These are phyloP conservation scores for Capsella rubella DNA, from an alignment of 441 rosid species.

Conservation along the genomic window DNA sequence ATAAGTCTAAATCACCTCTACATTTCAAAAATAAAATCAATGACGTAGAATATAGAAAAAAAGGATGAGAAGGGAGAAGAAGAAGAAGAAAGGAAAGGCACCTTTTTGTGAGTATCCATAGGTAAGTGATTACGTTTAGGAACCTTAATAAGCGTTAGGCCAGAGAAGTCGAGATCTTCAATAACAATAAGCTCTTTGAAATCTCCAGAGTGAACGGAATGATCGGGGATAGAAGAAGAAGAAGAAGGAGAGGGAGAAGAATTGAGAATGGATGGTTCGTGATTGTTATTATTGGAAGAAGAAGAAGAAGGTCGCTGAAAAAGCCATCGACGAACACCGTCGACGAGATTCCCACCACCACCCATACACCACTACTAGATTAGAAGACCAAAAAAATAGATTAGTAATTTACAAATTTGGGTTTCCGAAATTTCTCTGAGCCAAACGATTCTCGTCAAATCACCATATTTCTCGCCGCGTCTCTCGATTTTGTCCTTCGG, in stretches of 20 bases:
- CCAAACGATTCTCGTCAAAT: conserved; percentile 48
- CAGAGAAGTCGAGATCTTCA: conserved; percentile 62
- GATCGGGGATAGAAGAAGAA: conserved; percentile 24
- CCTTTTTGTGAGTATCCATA: conserved; percentile 92
- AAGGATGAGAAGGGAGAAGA: neutral
- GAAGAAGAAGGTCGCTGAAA: conserved; percentile 70
- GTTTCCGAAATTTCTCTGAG: conserved; percentile 41
- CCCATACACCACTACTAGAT: conserved; percentile 57
- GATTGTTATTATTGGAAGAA: conserved; percentile 32
- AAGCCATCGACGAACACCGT: conserved; percentile 94
- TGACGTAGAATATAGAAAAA: neutral
- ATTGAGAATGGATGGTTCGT: conserved; percentile 23
- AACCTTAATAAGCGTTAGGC: conserved; percentile 59
- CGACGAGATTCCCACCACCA: conserved; percentile 75
- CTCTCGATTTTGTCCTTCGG: conserved; percentile 44
- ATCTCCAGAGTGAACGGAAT: neutral
- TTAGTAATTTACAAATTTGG: conserved; percentile 37
- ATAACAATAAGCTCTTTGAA: conserved; percentile 43
- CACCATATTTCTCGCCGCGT: conserved; percentile 44
- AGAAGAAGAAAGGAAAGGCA: conserved; percentile 24
- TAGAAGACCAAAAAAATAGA: neutral
- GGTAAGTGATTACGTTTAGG: conserved; percentile 61
- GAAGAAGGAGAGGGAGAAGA: conserved; percentile 22
- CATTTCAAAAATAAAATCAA: neutral
- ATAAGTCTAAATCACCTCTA: neutral